Conservation (phyloP, 73 alveolate genomes). For the Stentor coeruleus region DNA sequence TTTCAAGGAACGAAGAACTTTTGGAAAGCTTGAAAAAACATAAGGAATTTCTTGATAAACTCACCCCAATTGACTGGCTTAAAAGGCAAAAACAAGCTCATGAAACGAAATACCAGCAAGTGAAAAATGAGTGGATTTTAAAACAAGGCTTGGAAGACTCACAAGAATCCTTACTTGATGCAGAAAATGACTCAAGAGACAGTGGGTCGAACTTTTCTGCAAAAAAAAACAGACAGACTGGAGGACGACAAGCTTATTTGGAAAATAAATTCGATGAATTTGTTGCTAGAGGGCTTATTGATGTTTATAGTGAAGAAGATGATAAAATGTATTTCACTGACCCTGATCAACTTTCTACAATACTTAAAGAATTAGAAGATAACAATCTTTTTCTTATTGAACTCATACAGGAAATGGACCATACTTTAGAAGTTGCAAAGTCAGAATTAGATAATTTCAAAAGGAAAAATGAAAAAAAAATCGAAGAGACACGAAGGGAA, state of each 20-base stretch:
- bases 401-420: background rate
- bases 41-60: background rate
- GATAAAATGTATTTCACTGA: background rate
- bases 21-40: background rate
- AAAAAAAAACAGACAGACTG: background rate
- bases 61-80: background rate
- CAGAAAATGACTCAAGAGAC: background rate
- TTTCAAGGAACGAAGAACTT: background rate
- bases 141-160: background rate
- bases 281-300: background rate
- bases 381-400: constrained; percentile 20
- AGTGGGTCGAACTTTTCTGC: background rate
- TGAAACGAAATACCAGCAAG: background rate
- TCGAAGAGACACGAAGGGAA: background rate
- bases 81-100: background rate
- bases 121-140: background rate
- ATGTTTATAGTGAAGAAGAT: background rate
- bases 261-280: constrained; percentile 9
- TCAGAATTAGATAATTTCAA: background rate
- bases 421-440: background rate
- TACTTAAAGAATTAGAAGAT: constrained; percentile 34
- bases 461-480: background rate
- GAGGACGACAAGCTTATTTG: too few species aligned
- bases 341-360: background rate
- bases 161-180: background rate